A percentile compares a stretch with the other conserved stretches of the same genome.
Conservation (phyloP, 805 yeast species). For the Saccharomycopsis olivae region DNA sequence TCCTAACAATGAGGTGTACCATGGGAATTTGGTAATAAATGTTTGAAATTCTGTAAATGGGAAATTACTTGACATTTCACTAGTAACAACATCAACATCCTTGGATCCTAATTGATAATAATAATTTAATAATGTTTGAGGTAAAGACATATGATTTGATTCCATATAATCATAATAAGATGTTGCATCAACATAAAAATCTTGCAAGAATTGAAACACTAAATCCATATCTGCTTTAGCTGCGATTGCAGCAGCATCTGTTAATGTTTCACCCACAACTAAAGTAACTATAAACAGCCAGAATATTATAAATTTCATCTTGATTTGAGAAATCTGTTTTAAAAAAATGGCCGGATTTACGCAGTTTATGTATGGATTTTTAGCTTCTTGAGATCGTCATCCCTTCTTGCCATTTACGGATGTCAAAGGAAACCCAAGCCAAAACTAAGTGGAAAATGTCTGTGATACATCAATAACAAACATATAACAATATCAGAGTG, state of each 20-base stretch:
- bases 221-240: conserved; percentile 21
- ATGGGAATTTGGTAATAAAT: conserved; percentile 25
- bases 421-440: too few species aligned
- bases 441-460: too few species aligned
- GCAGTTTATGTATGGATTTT: background rate
- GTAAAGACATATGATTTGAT: conserved; percentile 21
- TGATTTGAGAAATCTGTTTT: background rate
- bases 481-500: too few species aligned
- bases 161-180: conserved; percentile 24
- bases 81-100: conserved; percentile 17
- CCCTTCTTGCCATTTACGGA: too few species aligned
- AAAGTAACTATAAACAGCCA: background rate
- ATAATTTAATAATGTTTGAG: conserved; percentile 24
- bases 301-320: background rate
- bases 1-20: conserved; percentile 25
- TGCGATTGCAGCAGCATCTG: conserved; percentile 23
- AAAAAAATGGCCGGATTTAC: background rate
- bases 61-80: conserved; percentile 19
- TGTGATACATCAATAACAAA: too few species aligned
- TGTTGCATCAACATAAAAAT: conserved; percentile 20
- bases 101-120: conserved; percentile 20
- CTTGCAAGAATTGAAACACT: conserved; percentile 22
- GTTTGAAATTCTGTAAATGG: conserved; percentile 27
- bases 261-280: conserved; percentile 2
- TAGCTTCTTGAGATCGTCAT: too few species aligned